Evolutionary conservation across 1,139 yeast genomes (phyloP).

Genomic region (Magnusiomyces sp.): DNA sequence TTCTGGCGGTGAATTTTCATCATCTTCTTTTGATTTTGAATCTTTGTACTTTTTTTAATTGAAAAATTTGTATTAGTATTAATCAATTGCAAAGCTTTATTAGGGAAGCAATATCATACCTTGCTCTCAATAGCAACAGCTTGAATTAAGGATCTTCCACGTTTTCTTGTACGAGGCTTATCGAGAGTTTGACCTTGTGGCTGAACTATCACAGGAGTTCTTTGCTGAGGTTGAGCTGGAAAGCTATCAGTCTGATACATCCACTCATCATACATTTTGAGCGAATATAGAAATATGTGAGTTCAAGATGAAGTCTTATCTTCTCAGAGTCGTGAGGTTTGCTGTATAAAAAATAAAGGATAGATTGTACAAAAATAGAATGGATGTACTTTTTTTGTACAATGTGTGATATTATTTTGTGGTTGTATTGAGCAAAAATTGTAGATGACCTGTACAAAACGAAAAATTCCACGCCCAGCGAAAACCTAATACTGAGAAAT

Average conservation of each 20-base stretch:
- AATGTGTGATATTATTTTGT: too few species aligned
- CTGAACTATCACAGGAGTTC: conserved; percentile 6
- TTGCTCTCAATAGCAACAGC: conserved; percentile 22
- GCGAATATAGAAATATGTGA: neutral
- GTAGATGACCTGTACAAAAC: too few species aligned
- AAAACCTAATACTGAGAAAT: too few species aligned
- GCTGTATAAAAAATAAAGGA: too few species aligned
- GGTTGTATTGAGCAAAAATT: too few species aligned
- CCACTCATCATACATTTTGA: conserved; percentile 29
- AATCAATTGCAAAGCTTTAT: neutral
- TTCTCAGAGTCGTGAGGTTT: too few species aligned
- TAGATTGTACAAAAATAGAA: too few species aligned
- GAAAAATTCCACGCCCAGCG: too few species aligned
- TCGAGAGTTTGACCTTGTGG: neutral
- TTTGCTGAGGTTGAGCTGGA: conserved; percentile 7
- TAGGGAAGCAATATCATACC: too few species aligned
- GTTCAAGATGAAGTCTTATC: too few species aligned
- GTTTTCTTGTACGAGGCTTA: conserved; percentile 16
- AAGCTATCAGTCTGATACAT: conserved; percentile 24
- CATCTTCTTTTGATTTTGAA: conserved; percentile 1
- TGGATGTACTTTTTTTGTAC: too few species aligned
- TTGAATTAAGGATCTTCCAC: conserved; percentile 25
- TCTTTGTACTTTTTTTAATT: neutral
- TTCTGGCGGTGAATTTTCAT: conserved; percentile 14
- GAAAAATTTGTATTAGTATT: neutral